Conservation (phyloP, 2,329 filamentous ascomycete species). For the Neonectria coccinea region DNA sequence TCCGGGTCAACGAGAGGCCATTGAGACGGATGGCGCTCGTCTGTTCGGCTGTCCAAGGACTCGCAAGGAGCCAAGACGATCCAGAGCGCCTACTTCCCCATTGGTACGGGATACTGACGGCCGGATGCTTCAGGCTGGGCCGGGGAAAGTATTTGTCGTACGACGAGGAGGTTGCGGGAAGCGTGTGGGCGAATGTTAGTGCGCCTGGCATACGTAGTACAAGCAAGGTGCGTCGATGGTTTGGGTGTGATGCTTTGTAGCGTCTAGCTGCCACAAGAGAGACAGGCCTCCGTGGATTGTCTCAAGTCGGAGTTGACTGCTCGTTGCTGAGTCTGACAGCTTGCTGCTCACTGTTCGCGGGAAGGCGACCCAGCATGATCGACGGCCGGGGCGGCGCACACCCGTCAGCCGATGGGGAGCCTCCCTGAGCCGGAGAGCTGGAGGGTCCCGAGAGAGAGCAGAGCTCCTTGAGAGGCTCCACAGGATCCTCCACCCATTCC, state of each 20-base stretch:
- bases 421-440: slow-evolving; percentile 11
- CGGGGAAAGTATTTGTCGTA: slow-evolving; percentile 37
- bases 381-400: slow-evolving; percentile 26
- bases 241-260: slow-evolving; percentile 10
- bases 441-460: slow-evolving; percentile 30
- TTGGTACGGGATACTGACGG: slow-evolving; percentile 27
- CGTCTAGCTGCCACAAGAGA: slow-evolving; percentile 1
- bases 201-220: neutral
- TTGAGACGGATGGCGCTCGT: neutral
- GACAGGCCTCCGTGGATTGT: slow-evolving; percentile 1
- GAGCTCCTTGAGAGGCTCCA: slow-evolving; percentile 36
- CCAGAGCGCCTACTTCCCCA: slow-evolving; percentile 24
- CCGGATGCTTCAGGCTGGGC: slow-evolving; percentile 34
- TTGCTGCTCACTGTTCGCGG: slow-evolving; percentile 3
- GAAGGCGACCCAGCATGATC: slow-evolving; percentile 23
- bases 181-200: slow-evolving; percentile 27
- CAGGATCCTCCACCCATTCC: slow-evolving; percentile 40
- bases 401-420: slow-evolving; percentile 7
- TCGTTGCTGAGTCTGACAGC: neutral
- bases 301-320: neutral
- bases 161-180: slow-evolving; percentile 35
- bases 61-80: slow-evolving; percentile 6
- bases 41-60: neutral
- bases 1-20: neutral
- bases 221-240: neutral